Percentiles rank a stretch among this genome's conserved stretches.
Conservation (phyloP, 805 yeast species). For the Maudiozyma bulderi region DNA sequence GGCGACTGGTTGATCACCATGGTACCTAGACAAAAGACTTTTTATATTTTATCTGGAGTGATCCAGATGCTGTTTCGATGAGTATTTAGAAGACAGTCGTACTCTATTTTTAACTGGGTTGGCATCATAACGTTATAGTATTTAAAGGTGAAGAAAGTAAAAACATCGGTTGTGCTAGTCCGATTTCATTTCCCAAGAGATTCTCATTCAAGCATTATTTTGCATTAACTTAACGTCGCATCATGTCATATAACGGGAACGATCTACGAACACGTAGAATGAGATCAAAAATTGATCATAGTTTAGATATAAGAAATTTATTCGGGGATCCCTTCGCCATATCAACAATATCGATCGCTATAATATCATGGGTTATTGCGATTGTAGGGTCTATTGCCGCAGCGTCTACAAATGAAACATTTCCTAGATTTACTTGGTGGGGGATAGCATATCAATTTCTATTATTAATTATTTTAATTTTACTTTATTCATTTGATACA, state of each 20-base stretch:
- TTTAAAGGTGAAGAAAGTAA: no score
- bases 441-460: constrained; percentile 73
- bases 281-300: constrained; percentile 15
- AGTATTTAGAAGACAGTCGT: no score
- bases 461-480: constrained; percentile 41
- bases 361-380: constrained; percentile 79
- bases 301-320: constrained; percentile 38
- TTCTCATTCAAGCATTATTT: no score
- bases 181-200: no score
- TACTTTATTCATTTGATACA: constrained; percentile 49
- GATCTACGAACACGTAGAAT: constrained; percentile 14
- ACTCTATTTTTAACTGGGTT: no score
- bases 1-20: no score
- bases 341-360: constrained; percentile 64
- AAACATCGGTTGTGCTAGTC: no score
- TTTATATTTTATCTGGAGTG: no score
- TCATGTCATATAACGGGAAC: neutral
- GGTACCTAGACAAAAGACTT: no score
- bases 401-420: constrained; percentile 31
- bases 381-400: constrained; percentile 75
- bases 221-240: no score
- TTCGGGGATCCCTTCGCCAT: constrained; percentile 83
- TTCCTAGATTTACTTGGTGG: constrained; percentile 95
- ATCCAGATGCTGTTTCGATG: no score
- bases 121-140: no score